Base-by-base conservation (phyloP, 306 rosid genomes). In the Prosopis cineraria region DNA sequence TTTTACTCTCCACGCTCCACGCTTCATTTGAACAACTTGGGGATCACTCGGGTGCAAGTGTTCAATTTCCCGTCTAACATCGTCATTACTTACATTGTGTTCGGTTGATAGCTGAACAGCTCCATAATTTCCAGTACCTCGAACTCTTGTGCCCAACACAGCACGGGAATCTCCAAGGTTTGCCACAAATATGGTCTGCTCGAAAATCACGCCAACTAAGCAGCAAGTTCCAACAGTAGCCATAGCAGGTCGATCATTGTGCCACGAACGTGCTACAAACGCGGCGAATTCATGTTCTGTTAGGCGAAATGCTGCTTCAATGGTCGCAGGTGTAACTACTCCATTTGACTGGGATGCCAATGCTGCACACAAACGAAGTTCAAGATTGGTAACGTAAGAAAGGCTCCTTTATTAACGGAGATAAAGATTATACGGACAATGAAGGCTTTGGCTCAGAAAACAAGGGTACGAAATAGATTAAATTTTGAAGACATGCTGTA, bases 1-100 rank as follows among this genome's bases (percentile, higher is more conserved):
- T 85, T 91, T 91, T 60, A 91, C 97, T 82, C 93, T 88, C 94
- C 94, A 91, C 70, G 90, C 93, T 58, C 97, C 97, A 77, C 85
- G 93, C 82, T 78, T 90, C 72, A 81, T 86, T 71, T 87, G 90
- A 40, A 89, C 97, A 41, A 91, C 81, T 87, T 89, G 88, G 74
- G 97, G 86, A 80, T 91, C 97, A 69, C 88, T 19, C 5, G 94
- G 92, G 82, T 91, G 97, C 72, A 74, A 73, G 22, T 84, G 93
- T 73, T 17, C 77, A 68, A 91, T 88, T 39, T 91, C 94, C 37
- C 84, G 87, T 81, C 97, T 85, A 62, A 91, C 65, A 71, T 81
- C 90, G 84, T 90, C 97, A 5, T 83, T 5, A 76, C 87, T 91
- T 53, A 91, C 97, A 79, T 91, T 91, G 85, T 91, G 97, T 77